Percentiles rank a stretch among this genome's conserved stretches.
phyloP scores from a whole-genome alignment of 805 yeast genomes.

The Metschnikowia cubensis region DNA sequence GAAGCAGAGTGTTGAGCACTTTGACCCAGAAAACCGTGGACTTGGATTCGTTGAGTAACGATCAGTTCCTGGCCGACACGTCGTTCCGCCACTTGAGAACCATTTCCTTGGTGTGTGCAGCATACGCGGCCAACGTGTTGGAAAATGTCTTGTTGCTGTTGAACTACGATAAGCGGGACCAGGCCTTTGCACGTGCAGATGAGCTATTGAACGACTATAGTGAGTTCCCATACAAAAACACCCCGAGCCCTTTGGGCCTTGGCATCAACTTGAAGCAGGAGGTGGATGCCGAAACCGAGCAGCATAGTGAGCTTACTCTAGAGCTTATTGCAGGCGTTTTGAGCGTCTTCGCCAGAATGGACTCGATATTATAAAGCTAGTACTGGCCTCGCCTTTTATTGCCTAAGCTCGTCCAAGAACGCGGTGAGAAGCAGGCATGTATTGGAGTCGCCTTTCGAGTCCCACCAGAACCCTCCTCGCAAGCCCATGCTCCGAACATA shows the following conservation, averaged over 20 bases:
- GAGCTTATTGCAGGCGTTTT: slow-evolving; percentile 93
- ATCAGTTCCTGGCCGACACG: slow-evolving; percentile 64
- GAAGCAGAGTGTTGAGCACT: slow-evolving; percentile 64
- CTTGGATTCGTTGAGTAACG: slow-evolving; percentile 37
- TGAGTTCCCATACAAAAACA: slow-evolving; percentile 71
- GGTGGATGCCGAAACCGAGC: slow-evolving; percentile 49
- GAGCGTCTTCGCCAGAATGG: slow-evolving; percentile 88
- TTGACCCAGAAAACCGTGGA: slow-evolving; percentile 69
- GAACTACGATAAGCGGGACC: slow-evolving; percentile 84
- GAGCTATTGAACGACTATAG: slow-evolving; percentile 78
- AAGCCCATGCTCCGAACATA: slow-evolving; percentile 47
- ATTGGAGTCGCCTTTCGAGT: slow-evolving; percentile 68
- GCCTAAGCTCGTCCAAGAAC: slow-evolving; percentile 8
- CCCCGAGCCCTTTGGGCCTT: slow-evolving; percentile 58
- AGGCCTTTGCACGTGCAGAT: slow-evolving; percentile 91
- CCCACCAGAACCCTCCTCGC: slow-evolving; percentile 97
- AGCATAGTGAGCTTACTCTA: slow-evolving; percentile 58
- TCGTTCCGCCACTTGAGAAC: slow-evolving; percentile 73
- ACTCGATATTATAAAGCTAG: slow-evolving; percentile 60
- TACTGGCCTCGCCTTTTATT: neutral
- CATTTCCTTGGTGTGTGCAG: slow-evolving; percentile 76
- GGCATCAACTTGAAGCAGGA: slow-evolving; percentile 68
- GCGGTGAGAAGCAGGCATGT: slow-evolving; percentile 42
- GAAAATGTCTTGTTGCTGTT: slow-evolving; percentile 79
- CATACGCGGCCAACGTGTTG: slow-evolving; percentile 93